phyloP scores from a whole-genome alignment of 345 rosid species.

The Excoecaria agallocha region DNA sequence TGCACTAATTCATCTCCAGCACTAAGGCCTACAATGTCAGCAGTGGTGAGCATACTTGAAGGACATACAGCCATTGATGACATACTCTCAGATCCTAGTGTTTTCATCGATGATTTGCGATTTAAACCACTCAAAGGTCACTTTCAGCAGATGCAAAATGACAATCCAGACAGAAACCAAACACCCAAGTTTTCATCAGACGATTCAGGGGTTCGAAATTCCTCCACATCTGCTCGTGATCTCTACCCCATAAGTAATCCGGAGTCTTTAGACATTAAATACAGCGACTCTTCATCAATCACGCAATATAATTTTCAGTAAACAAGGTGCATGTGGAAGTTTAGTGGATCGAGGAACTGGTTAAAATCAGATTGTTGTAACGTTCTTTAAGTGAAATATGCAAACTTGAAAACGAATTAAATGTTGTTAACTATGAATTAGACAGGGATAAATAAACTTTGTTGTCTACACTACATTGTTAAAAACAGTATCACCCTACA shows the following conservation, averaged over 20 bases:
- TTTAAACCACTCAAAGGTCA: slow-evolving; percentile 17
- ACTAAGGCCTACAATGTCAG: slow-evolving; percentile 32
- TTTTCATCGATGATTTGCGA: slow-evolving; percentile 25
- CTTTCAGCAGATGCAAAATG: neutral
- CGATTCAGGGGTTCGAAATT: neutral
- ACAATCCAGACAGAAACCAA: neutral
- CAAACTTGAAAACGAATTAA: neutral
- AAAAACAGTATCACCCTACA: too few relatives aligned
- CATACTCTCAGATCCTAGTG: slow-evolving; percentile 26
- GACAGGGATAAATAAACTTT: too few relatives aligned
- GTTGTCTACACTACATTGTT: too few relatives aligned
- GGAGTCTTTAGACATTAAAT: neutral
- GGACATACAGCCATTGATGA: slow-evolving; percentile 28
- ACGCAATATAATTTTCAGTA: neutral
- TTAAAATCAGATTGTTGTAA: neutral
- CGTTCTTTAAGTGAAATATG: slow-evolving; percentile 9
- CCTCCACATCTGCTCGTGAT: neutral
- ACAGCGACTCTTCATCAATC: neutral
- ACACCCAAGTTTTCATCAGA: neutral
- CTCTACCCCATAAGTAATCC: neutral
- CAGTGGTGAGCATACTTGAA: slow-evolving; percentile 34
- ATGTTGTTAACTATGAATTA: too few relatives aligned
- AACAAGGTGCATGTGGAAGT: neutral
- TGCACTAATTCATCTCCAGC: slow-evolving; percentile 31
- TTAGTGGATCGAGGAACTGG: neutral